A percentile compares a stretch with the other conserved stretches of the same genome.
Conservation (phyloP, 2,329 filamentous ascomycete genomes). For the Teratosphaeria zuluensis region DNA sequence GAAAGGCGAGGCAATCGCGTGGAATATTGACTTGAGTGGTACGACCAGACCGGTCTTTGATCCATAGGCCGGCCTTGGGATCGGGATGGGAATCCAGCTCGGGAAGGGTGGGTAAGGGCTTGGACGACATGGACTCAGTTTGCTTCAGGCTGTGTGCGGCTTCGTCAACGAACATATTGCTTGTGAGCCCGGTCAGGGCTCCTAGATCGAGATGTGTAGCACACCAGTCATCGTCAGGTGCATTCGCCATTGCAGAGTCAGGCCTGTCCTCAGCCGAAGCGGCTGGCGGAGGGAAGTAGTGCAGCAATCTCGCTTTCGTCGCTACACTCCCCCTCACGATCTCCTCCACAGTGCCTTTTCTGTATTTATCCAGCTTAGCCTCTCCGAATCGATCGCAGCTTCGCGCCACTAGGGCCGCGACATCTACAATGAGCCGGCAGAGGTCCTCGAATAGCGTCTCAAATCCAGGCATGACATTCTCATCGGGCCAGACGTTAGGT, state of each 20-base stretch:
- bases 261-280: conserved; percentile 24
- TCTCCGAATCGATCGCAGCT: conserved; percentile 81
- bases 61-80: conserved; percentile 80
- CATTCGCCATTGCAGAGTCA: conserved; percentile 14
- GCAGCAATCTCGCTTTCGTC: conserved; percentile 82
- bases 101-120: conserved; percentile 34
- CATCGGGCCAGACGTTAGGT: conserved; percentile 77
- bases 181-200: conserved; percentile 86
- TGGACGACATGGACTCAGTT: conserved; percentile 17
- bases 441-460: conserved; percentile 61
- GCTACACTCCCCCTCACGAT: conserved; percentile 78
- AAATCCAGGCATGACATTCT: conserved; percentile 64
- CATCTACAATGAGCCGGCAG: conserved; percentile 79
- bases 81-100: conserved; percentile 74
- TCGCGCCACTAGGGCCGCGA: conserved; percentile 76
- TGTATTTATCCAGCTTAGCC: conserved; percentile 68
- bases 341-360: conserved; percentile 68
- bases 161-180: conserved; percentile 94
- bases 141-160: conserved; percentile 27
- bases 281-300: conserved; percentile 65
- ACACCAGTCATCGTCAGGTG: conserved; percentile 82
- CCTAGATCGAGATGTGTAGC: conserved; percentile 85
- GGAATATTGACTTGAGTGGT: conserved; percentile 91
- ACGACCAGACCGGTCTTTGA: conserved; percentile 71
- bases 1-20: conserved; percentile 83